Evolutionary conservation across 352 stramenopile species (phyloP).

Genomic region (Globisporangium cystogenes): DNA sequence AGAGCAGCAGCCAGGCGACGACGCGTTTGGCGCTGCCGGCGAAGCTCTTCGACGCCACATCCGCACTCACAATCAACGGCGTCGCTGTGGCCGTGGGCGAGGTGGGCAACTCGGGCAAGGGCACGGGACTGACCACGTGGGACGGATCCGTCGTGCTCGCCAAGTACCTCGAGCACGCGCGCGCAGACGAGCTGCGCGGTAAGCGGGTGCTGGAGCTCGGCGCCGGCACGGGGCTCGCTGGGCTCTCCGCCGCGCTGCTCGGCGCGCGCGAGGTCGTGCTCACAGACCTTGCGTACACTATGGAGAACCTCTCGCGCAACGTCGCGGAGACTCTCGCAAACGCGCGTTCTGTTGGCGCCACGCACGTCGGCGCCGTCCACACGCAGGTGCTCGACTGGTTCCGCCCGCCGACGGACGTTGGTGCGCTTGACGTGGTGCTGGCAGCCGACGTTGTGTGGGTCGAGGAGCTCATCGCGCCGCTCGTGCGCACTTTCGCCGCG

Average conservation of each 20-base stretch:
- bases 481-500: slow-evolving; percentile 67
- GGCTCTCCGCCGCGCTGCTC: slow-evolving; percentile 72
- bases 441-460: slow-evolving; percentile 91
- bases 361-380: slow-evolving; percentile 10
- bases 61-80: slow-evolving; percentile 51
- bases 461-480: slow-evolving; percentile 76
- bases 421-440: slow-evolving; percentile 74
- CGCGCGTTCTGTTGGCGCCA: slow-evolving; percentile 6
- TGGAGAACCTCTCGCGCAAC: slow-evolving; percentile 72
- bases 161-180: slow-evolving; percentile 83
- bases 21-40: slow-evolving; percentile 40
- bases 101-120: slow-evolving; percentile 75
- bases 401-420: slow-evolving; percentile 37
- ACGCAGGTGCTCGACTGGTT: slow-evolving; percentile 70
- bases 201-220: slow-evolving; percentile 77
- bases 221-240: slow-evolving; percentile 81
- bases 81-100: slow-evolving; percentile 45
- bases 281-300: slow-evolving; percentile 85
- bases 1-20: slow-evolving; percentile 4
- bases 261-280: slow-evolving; percentile 72
- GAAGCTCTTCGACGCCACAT: slow-evolving; percentile 44
- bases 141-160: slow-evolving; percentile 89
- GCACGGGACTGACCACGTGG: slow-evolving; percentile 89
- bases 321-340: slow-evolving; percentile 33
- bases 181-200: slow-evolving; percentile 19